phyloP scores from a whole-genome alignment of 768 basidiomycete genomes.

The Tylopilus sp. region DNA sequence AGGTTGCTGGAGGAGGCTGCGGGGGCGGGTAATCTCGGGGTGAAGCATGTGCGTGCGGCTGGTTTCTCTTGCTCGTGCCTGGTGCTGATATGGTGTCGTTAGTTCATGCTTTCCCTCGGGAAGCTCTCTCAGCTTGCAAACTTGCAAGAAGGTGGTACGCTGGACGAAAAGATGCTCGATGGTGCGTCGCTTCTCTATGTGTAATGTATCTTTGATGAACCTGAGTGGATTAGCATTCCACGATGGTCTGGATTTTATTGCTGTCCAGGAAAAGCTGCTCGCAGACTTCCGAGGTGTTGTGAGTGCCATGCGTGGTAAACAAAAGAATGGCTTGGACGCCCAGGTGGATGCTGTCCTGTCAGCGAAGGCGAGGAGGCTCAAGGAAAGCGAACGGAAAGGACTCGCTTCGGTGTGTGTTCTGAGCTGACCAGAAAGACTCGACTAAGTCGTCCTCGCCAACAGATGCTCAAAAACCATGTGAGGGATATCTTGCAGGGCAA shows the following conservation, averaged over 20 bases:
- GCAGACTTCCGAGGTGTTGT: slow-evolving; percentile 56
- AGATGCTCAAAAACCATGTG: slow-evolving; percentile 72
- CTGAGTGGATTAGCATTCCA: slow-evolving; percentile 62
- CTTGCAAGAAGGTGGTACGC: slow-evolving; percentile 40
- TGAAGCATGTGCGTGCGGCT: slow-evolving; percentile 68
- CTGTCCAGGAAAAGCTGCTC: slow-evolving; percentile 71
- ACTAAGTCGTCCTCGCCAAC: neutral
- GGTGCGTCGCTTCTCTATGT: slow-evolving; percentile 35
- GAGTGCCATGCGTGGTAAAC: slow-evolving; percentile 47
- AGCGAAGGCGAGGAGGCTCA: slow-evolving; percentile 44
- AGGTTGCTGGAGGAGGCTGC: slow-evolving; percentile 63
- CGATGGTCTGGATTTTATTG: slow-evolving; percentile 82
- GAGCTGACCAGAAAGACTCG: neutral
- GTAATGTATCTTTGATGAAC: slow-evolving; percentile 1
- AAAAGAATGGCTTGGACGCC: slow-evolving; percentile 59
- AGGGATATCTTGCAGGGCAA: slow-evolving; percentile 71
- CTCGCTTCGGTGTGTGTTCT: slow-evolving; percentile 37
- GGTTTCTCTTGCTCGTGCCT: neutral
- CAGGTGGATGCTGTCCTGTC: slow-evolving; percentile 64
- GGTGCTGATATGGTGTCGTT: slow-evolving; percentile 9
- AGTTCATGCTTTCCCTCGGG: slow-evolving; percentile 91
- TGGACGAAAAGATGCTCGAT: slow-evolving; percentile 54
- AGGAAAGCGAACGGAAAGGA: slow-evolving; percentile 43
- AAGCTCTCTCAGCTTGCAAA: slow-evolving; percentile 80
- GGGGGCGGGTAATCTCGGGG: slow-evolving; percentile 52